Conservation (phyloP, 257 asterid genomes). For the Solanum pimpinellifolium region DNA sequence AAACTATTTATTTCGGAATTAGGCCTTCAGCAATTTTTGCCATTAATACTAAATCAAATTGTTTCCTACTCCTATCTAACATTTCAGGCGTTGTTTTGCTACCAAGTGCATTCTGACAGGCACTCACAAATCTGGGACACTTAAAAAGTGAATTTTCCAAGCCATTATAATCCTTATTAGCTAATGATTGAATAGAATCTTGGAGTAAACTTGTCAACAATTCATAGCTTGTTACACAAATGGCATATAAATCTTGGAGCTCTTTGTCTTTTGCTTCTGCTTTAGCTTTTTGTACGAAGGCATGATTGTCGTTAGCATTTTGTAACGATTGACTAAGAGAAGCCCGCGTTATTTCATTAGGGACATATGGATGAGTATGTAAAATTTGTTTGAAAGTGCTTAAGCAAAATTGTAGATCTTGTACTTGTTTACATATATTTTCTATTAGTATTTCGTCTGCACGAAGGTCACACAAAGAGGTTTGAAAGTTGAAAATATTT, state of each 20-base stretch:
- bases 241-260: neutral
- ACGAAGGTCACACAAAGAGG: neutral
- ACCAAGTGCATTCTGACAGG: neutral
- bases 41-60: neutral
- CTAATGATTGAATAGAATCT: neutral
- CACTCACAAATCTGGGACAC: neutral
- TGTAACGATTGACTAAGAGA: neutral
- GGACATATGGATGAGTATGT: neutral
- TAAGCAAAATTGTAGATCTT: neutral
- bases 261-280: neutral
- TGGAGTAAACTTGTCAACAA: neutral
- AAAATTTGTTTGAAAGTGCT: neutral
- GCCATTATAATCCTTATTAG: neutral
- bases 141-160: neutral
- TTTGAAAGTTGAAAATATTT: neutral
- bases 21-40: neutral
- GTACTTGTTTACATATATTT: neutral
- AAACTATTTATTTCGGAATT: neutral
- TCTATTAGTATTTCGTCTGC: neutral
- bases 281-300: neutral
- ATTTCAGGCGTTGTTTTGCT: neutral
- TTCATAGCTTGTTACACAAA: neutral
- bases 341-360: neutral
- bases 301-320: neutral
- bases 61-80: neutral